Evolutionary conservation across 371 early-diverging fungal genomes (phyloP).

Genomic region (Cokeromyces recurvatus): DNA sequence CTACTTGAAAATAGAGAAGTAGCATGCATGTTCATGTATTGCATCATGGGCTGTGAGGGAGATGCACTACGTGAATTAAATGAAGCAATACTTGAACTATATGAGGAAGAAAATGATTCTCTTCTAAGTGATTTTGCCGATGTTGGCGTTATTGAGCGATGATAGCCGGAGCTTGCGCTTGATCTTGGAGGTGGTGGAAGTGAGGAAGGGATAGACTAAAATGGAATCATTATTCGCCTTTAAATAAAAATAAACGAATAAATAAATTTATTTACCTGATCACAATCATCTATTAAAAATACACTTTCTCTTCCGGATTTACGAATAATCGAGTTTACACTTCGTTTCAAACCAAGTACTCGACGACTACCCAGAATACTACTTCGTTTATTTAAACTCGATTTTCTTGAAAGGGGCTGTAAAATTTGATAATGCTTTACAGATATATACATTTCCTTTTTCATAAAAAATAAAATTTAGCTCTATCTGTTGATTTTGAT

Average conservation of each 20-base stretch:
- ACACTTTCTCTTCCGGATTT: conserved; percentile 21
- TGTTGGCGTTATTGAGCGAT: too few relatives aligned
- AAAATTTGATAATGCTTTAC: conserved; percentile 60
- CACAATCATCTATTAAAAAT: too few relatives aligned
- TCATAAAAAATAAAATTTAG: neutral
- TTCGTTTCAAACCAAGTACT: conserved; percentile 19
- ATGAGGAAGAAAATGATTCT: conserved; percentile 20
- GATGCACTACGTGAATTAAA: too few relatives aligned
- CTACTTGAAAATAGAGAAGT: conserved; percentile 26
- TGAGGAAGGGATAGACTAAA: too few relatives aligned
- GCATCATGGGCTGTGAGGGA: too few relatives aligned
- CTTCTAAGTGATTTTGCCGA: conserved; percentile 15
- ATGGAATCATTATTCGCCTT: too few relatives aligned
- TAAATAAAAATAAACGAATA: too few relatives aligned
- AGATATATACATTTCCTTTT: conserved; percentile 58
- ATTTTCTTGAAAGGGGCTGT: conserved; percentile 39
- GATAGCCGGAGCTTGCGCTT: too few relatives aligned
- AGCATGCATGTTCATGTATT: conserved; percentile 18
- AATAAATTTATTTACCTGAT: too few relatives aligned
- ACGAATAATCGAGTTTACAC: conserved; percentile 25
- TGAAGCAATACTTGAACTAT: conserved; percentile 12
- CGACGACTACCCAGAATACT: conserved; percentile 29
- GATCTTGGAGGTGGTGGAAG: too few relatives aligned
- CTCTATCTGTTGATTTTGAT: too few relatives aligned
- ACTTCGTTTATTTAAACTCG: conserved; percentile 16